phyloP scores from a whole-genome alignment of 768 basidiomycete species.

The Sarcomyxa edulis region DNA sequence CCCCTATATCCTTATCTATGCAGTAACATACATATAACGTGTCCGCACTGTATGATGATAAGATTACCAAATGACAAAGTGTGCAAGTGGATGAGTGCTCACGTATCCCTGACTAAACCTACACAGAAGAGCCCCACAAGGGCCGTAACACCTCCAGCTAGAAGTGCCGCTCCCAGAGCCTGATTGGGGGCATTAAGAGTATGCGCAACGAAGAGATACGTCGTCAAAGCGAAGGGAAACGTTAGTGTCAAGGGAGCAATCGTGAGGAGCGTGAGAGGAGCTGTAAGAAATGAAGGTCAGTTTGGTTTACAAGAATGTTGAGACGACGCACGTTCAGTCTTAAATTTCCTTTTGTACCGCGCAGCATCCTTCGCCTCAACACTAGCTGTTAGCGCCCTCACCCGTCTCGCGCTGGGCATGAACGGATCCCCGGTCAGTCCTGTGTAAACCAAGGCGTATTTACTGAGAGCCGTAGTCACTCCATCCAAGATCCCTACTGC shows the following conservation, averaged over 20 bases:
- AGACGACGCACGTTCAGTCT: conserved; percentile 48
- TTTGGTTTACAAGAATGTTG: background rate
- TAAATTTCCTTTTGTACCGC: conserved; percentile 41
- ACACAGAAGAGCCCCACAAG: conserved; percentile 81
- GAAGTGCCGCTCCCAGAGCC: conserved; percentile 68
- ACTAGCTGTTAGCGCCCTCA: conserved; percentile 36
- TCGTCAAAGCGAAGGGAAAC: conserved; percentile 73
- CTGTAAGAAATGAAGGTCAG: conserved; percentile 21
- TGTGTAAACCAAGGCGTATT: conserved; percentile 61
- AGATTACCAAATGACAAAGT: too few relatives aligned
- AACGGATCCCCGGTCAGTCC: conserved; percentile 75
- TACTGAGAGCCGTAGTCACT: conserved; percentile 52
- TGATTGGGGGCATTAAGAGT: conserved; percentile 63
- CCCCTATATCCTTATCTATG: conserved; percentile 40
- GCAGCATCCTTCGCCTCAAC: conserved; percentile 25
- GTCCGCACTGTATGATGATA: conserved; percentile 28
- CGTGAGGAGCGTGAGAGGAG: conserved; percentile 68
- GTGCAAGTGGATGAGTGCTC: conserved; percentile 14
- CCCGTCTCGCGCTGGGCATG: conserved; percentile 47
- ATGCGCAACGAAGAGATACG: conserved; percentile 89
- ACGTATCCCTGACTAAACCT: conserved; percentile 71
- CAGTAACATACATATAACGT: conserved; percentile 45
- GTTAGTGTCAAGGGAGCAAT: conserved; percentile 76
- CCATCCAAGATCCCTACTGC: conserved; percentile 50
- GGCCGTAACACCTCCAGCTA: conserved; percentile 76